Evolutionary conservation across 768 basidiomycete genomes (phyloP), one percentile per base, ranked within the genome.

Genomic region (Hygrophoropsis aurantiaca): DNA sequence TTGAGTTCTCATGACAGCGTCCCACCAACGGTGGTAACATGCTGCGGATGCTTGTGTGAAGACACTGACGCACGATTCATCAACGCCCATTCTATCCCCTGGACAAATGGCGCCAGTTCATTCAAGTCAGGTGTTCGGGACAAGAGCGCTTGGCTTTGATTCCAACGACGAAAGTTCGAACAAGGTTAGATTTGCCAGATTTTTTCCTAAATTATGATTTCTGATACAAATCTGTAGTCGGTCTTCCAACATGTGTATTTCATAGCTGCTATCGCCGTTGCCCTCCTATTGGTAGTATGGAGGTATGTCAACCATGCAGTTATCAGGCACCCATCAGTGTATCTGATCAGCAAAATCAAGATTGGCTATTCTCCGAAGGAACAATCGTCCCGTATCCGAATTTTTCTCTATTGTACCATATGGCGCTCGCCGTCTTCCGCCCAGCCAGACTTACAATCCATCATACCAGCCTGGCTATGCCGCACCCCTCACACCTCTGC

Each of bases 181-280:
- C 10, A 25, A 56, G 62, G 62, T 60, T 3, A 59, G 63, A 2
- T 10, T 5, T 23, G 11, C 19, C 18, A 18, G 10, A 43, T 38
- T 23, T 5, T 13, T 25, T 23, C 18, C 13, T n/a, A 20, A 19
- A 16, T 21, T 44, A 23, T 10, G 11, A 26, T 5, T 18, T 10
- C 6, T 40, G 8, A 27, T 11, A 19, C 6, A 34, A 34, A 11
- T 11, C 3, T 8, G 7, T 42, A 65, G 65, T 43, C 62, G 7
- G 3, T 55, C 11, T 40, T 58, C 2, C 48, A 60, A 15, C 52
- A 63, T 15, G 34, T 51, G 4, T 66, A 66, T 46, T 58, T 64
- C 45, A 52, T 66, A 19, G 51, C 48, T 2, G 56, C 45, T 4
- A 26, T 50, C 4, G 40, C 5, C 7, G 20, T 61, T 9, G 30